A percentile compares a stretch with the other conserved stretches of the same genome.
These are phyloP conservation scores for Funneliformis geosporum DNA, from an alignment of 192 early-diverging fungal species.

Conservation along the genomic window DNA sequence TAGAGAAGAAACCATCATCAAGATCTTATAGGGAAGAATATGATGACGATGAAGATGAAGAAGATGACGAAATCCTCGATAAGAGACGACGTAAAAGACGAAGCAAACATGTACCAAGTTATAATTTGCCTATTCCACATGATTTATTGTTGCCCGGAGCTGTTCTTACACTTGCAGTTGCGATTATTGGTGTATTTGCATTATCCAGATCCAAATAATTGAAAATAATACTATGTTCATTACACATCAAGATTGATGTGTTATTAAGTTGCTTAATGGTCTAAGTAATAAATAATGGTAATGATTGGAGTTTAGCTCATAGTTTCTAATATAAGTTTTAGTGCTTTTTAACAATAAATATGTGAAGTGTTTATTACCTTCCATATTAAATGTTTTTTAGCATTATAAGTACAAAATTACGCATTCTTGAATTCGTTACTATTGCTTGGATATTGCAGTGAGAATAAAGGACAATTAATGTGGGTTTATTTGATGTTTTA, in stretches of 20 bases:
- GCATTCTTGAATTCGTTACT: background rate
- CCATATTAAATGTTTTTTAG: background rate
- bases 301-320: background rate
- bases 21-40: background rate
- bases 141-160: constrained; percentile 59
- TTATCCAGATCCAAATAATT: constrained; percentile 34
- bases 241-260: too few species aligned
- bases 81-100: background rate
- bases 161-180: constrained; percentile 52
- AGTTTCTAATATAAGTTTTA: background rate
- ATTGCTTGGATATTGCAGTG: background rate
- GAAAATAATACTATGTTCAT: too few species aligned
- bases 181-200: constrained; percentile 57
- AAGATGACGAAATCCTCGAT: background rate
- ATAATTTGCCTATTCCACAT: constrained; percentile 38
- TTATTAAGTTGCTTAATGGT: too few species aligned
- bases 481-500: too few species aligned
- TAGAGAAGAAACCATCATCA: constrained; percentile 2
- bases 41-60: constrained; percentile 17
- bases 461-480: background rate
- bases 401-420: background rate
- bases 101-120: constrained; percentile 37
- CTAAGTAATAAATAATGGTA: too few species aligned
- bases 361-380: background rate
- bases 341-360: background rate